Evolutionary conservation across 2,329 filamentous ascomycete genomes (phyloP).

Genomic region (Helminthosporium solani): DNA sequence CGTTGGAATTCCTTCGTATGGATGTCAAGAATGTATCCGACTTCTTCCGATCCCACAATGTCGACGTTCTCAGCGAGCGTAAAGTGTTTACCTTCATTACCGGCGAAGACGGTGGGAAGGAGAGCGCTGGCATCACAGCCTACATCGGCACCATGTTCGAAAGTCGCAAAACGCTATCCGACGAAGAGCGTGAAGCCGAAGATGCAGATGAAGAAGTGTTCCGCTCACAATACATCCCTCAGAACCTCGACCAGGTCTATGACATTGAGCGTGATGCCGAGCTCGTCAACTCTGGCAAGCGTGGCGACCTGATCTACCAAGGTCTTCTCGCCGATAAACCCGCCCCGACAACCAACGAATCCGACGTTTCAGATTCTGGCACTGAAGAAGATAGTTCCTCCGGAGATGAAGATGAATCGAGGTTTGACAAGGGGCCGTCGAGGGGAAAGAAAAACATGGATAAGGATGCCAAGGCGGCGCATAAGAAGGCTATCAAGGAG

Average conservation of each 20-base stretch:
- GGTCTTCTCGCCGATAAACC: constrained; percentile 73
- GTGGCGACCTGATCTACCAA: constrained; percentile 78
- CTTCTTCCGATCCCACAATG: constrained; percentile 85
- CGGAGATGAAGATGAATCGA: constrained; percentile 32
- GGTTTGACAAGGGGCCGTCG: constrained; percentile 37
- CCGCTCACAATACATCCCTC: constrained; percentile 92
- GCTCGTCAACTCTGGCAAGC: constrained; percentile 70
- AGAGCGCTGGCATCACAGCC: constrained; percentile 61
- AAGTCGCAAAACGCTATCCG: constrained; percentile 50
- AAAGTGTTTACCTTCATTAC: constrained; percentile 84
- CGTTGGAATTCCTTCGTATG: constrained; percentile 92
- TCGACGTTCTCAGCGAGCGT: constrained; percentile 77
- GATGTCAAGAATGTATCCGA: constrained; percentile 96
- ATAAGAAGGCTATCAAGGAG: constrained; percentile 91
- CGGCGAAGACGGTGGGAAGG: constrained; percentile 58
- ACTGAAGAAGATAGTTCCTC: constrained; percentile 18
- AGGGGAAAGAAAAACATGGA: constrained; percentile 68
- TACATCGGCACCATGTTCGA: constrained; percentile 68
- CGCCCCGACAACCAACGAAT: constrained; percentile 35
- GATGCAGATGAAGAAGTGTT: constrained; percentile 91
- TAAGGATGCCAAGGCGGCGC: constrained; percentile 83
- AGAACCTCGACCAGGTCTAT: constrained; percentile 93
- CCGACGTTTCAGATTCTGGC: constrained; percentile 46
- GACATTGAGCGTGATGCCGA: constrained; percentile 90
- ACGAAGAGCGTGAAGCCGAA: constrained; percentile 56